These are phyloP conservation scores for Leishmania guyanensis DNA, from an alignment of 208 protist species.

Conservation along the genomic window DNA sequence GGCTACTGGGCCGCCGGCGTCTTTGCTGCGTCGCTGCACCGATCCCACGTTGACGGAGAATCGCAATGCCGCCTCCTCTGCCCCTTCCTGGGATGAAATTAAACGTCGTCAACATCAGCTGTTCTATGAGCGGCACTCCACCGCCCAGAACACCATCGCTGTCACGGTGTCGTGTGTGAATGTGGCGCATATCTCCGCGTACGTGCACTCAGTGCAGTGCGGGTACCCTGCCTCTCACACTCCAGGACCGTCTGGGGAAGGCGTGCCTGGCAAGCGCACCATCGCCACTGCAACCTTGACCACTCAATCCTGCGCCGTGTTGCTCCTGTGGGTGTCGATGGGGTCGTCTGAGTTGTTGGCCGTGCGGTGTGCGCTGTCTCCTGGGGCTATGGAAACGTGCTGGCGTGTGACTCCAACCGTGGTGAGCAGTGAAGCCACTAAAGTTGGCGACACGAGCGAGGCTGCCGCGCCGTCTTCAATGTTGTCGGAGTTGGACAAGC, in stretches of 20 bases:
- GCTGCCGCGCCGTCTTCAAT: not conserved
- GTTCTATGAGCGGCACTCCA: slow-evolving; percentile 19
- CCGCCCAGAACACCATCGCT: slow-evolving; percentile 5
- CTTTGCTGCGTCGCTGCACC: slow-evolving; percentile 12
- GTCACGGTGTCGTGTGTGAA: slow-evolving; percentile 25
- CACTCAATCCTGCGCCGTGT: not conserved
- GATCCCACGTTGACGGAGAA: not conserved
- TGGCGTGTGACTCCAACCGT: slow-evolving; percentile 4
- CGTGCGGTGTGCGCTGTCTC: slow-evolving; percentile 43
- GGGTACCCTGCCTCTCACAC: slow-evolving; percentile 32
- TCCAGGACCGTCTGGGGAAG: not conserved
- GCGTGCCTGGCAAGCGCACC: slow-evolving; percentile 11
- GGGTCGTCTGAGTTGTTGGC: slow-evolving; percentile 29
- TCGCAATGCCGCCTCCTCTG: not conserved
- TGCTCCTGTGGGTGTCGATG: slow-evolving; percentile 55
- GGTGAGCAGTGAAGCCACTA: not conserved
- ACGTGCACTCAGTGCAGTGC: slow-evolving; percentile 44
- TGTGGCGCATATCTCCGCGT: slow-evolving; percentile 53
- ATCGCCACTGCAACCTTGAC: slow-evolving; percentile 3
- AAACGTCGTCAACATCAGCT: slow-evolving; percentile 15
- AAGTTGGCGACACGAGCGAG: not conserved
- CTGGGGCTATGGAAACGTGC: slow-evolving; percentile 13
- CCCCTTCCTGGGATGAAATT: slow-evolving; percentile 10
- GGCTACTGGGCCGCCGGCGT: not conserved
- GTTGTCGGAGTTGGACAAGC: not conserved